Conservation (phyloP, 805 yeast species). For the Cyberlindnera veronae region DNA sequence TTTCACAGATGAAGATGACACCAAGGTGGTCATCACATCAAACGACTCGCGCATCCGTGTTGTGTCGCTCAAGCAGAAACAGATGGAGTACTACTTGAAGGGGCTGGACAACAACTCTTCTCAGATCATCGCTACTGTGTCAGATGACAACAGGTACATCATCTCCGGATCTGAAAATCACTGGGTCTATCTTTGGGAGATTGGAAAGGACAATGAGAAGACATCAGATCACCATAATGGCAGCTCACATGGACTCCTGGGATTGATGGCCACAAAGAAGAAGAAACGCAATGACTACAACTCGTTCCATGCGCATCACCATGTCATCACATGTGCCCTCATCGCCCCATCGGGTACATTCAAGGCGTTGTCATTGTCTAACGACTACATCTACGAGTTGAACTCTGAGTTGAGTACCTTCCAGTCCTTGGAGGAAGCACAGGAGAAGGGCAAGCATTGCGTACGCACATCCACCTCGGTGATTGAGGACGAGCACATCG, state of each 20-base stretch:
- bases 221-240: background rate
- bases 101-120: slow-evolving; percentile 72
- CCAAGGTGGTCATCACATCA: slow-evolving; percentile 59
- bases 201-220: slow-evolving; percentile 26
- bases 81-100: slow-evolving; percentile 62
- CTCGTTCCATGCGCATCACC: slow-evolving; percentile 73
- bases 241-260: slow-evolving; percentile 8
- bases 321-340: slow-evolving; percentile 68
- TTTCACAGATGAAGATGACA: slow-evolving; percentile 35
- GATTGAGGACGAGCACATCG: slow-evolving; percentile 31
- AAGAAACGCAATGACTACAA: slow-evolving; percentile 58
- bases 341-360: slow-evolving; percentile 74
- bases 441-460: background rate
- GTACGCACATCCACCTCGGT: slow-evolving; percentile 14
- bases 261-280: slow-evolving; percentile 19
- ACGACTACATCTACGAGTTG: slow-evolving; percentile 76
- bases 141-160: slow-evolving; percentile 55
- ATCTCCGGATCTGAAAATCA: slow-evolving; percentile 86
- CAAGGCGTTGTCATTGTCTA: slow-evolving; percentile 63
- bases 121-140: slow-evolving; percentile 63
- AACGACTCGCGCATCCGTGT: slow-evolving; percentile 79
- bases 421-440: background rate
- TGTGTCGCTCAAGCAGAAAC: slow-evolving; percentile 50
- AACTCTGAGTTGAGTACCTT: slow-evolving; percentile 26
- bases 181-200: slow-evolving; percentile 80